Base-by-base conservation (phyloP, 164 flowering plant species). In the Berberis thunbergii region DNA sequence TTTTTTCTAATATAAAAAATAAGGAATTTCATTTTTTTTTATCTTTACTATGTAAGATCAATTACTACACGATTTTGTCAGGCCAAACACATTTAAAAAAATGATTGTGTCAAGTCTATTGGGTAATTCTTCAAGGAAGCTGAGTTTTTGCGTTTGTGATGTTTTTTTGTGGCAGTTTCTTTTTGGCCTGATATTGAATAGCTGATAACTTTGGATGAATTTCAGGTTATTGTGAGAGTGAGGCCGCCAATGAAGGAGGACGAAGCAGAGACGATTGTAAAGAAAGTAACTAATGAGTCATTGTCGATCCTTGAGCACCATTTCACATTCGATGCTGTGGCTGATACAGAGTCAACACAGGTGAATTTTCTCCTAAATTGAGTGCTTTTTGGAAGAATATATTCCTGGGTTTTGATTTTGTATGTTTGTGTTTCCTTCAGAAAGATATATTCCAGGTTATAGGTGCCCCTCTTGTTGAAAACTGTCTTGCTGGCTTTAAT, bases 401-500 rank as follows among this genome's bases (percentile, higher is more conserved):
- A 4, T 56, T 13, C 39, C 7, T 10, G 43, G 53, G n/a, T 7
- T 12, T 62, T 10, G 71, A 58, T 2, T 2, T 65, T 64, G 38
- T 10, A 61, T 49, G 39, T 1, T 13, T 43, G 49, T 62, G 73
- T 59, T 9, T 45, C 12, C 63, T 75, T 13, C 88, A 94, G 97
- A 45, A 73, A 67, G 94, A 95, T 58, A 84, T 95, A 42, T 95
- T 86, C 72, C 76, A 89, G 81, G 85, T 86, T 41, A 88, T 94
- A 1, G 99, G 99, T 52, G 80, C 77, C 26, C 95, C 99, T 53
- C 81, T 94, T 11, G 94, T 94, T 38, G 99, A 94, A 73, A 89
- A 94, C 66, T 91, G 99, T 66, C 71, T 94, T 61, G 83, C 96
- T 57, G 99, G 99, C 46, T 94, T 94, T 69, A 94, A 94, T 73